Percentiles rank a stretch among this genome's conserved stretches.
Evolutionary conservation across 345 rosid genomes (phyloP).

Genomic region (Physaria fendleri): DNA sequence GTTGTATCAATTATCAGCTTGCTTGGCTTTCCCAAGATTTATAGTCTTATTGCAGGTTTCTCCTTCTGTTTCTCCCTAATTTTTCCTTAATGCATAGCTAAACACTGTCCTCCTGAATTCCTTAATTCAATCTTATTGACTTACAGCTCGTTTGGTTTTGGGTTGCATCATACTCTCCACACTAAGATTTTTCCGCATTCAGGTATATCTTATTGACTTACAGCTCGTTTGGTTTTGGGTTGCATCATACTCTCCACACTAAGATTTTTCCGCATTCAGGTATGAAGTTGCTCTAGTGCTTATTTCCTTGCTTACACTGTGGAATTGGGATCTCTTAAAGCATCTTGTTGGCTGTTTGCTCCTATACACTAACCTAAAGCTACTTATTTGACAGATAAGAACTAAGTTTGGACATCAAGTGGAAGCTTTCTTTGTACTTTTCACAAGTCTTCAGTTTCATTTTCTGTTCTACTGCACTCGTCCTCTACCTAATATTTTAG

Average conservation of each 20-base stretch:
- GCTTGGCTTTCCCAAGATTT: conserved; percentile 65
- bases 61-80: not conserved
- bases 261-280: conserved; percentile 87
- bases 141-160: conserved; percentile 71
- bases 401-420: conserved; percentile 80
- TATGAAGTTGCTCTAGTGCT: conserved; percentile 18
- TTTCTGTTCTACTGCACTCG: conserved; percentile 90
- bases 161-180: conserved; percentile 67
- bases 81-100: not conserved
- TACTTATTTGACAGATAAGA: conserved; percentile 49
- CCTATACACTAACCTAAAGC: not conserved
- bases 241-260: conserved; percentile 58
- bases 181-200: conserved; percentile 73
- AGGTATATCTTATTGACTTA: conserved; percentile 48
- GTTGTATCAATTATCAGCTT: conserved; percentile 38
- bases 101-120: not conserved
- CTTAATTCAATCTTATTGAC: conserved; percentile 11
- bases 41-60: conserved; percentile 66
- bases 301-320: conserved; percentile 3
- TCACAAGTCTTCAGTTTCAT: conserved; percentile 85
- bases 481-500: conserved; percentile 82
- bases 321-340: not conserved
- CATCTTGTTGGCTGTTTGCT: not conserved
- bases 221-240: conserved; percentile 86
- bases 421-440: conserved; percentile 82